Base-by-base conservation (phyloP, 164 flowering plant species). In the Paratinospora sagittata region DNA sequence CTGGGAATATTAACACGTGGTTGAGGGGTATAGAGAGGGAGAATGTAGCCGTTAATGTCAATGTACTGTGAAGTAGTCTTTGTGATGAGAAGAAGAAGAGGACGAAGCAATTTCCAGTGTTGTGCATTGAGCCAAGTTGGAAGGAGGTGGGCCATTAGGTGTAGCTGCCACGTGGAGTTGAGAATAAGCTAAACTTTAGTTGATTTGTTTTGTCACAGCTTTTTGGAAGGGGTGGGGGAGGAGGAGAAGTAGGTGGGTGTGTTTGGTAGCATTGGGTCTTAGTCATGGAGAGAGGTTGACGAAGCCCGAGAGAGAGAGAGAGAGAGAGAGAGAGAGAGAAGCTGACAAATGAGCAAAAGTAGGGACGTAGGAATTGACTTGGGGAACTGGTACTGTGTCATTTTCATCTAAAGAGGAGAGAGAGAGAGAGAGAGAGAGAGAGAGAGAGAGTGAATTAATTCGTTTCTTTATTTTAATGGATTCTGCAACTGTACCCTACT, bases 1-100 rank as follows among this genome's bases (percentile, higher is more conserved):
- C n/a, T 12, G 9, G 13, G 23, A 49, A 16, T 24, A 3, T 21
- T 11, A 27, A 9, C 57, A 64, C 23, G 66, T 64, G 43, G 66
- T 55, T 23, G 58, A 6, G 3, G 30, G 47, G 6, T 16, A 11
- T 4, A 0, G n/a, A 24, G 11, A 19, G n/a, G 12, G 69, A 16
- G n/a, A 37, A 74, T 69, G 69, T 69, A 74, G 73, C 77, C 77
- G 77, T 74, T 73, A 73, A 60, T 34, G 24, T 26, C 60, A 17
- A 30, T 33, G 27, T 23, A 34, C n/a, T 41, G 30, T 24, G 63
- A 61, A 30, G 13, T 13, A 23, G 23, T 11, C 21, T 33, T 55
- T 1, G 58, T 14, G n/a, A n/a, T n/a, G n/a, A 19, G 21, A n/a
- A 52, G 58, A 30, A 52, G 58, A 52, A n/a, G 21, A 19, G 8